Evolutionary conservation across 768 basidiomycete genomes (phyloP).

Genomic region (Lactifluus rugatus): DNA sequence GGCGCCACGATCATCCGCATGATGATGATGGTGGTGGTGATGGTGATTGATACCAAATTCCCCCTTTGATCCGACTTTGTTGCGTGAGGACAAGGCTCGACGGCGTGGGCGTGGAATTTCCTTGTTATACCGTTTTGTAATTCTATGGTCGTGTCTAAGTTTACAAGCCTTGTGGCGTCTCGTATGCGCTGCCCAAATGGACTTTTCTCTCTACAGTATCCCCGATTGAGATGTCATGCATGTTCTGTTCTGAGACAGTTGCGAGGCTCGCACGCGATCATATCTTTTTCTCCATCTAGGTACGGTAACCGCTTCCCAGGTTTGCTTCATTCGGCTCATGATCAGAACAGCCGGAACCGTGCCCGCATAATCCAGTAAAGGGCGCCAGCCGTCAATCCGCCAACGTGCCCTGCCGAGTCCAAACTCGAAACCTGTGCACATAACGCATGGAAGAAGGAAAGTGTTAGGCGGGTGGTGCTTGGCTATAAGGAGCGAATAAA

Average conservation of each 20-base stretch:
- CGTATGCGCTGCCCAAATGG: not conserved
- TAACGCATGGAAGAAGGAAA: not conserved
- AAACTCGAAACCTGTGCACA: not conserved
- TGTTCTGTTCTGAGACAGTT: too few species aligned
- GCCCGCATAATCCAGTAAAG: constrained; percentile 12
- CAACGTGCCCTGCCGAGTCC: constrained; percentile 16
- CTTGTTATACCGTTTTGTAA: constrained; percentile 1
- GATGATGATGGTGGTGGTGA: not conserved
- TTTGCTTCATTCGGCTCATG: not conserved
- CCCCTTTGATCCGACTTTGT: too few species aligned
- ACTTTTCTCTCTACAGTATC: not conserved
- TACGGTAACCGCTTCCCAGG: too few species aligned
- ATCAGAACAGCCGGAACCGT: constrained; percentile 1
- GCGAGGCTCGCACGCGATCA: not conserved
- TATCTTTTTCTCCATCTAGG: not conserved
- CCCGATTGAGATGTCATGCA: too few species aligned
- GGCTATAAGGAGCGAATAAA: too few species aligned
- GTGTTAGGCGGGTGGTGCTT: not conserved
- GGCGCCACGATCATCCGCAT: not conserved
- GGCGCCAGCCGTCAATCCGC: constrained; percentile 12
- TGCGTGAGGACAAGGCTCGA: not conserved
- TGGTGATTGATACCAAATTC: not conserved
- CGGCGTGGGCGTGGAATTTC: not conserved
- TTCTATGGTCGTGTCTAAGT: constrained; percentile 1
- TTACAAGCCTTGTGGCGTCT: not conserved